Conservation (phyloP, 768 basidiomycete species). For the Mycena crocata region DNA sequence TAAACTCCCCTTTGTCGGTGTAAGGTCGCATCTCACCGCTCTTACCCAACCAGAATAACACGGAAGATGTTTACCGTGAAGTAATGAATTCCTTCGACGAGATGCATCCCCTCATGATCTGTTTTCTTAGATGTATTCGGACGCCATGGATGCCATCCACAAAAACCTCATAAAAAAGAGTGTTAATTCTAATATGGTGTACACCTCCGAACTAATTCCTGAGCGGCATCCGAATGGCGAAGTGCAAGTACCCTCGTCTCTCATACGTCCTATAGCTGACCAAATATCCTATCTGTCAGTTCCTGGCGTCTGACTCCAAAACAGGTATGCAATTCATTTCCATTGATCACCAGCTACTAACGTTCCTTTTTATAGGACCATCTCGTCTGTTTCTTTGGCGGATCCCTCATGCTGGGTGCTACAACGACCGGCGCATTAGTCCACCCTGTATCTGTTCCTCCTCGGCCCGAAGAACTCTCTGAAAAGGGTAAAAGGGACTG, state of each 20-base stretch:
- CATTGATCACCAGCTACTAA: background rate
- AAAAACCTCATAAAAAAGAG: slow-evolving; percentile 77
- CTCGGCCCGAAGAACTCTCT: slow-evolving; percentile 70
- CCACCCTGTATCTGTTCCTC: slow-evolving; percentile 73
- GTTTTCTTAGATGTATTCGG: slow-evolving; percentile 83
- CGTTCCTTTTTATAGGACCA: slow-evolving; percentile 65
- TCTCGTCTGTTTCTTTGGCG: slow-evolving; percentile 94
- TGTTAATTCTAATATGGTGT: slow-evolving; percentile 67
- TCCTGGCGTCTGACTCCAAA: slow-evolving; percentile 84
- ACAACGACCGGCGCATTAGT: slow-evolving; percentile 70
- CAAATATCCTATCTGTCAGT: slow-evolving; percentile 47
- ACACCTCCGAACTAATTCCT: slow-evolving; percentile 87
- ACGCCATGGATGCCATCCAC: slow-evolving; percentile 87
- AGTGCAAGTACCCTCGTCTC: slow-evolving; percentile 43
- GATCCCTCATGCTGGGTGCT: slow-evolving; percentile 91
- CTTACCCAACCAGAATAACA: slow-evolving; percentile 62
- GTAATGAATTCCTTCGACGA: slow-evolving; percentile 47
- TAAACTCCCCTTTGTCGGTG: slow-evolving; percentile 39
- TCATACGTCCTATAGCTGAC: background rate
- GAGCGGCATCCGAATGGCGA: slow-evolving; percentile 54
- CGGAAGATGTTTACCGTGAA: slow-evolving; percentile 81
- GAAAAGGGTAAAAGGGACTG: slow-evolving; percentile 79
- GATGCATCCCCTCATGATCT: background rate
- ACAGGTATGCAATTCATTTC: slow-evolving; percentile 54
- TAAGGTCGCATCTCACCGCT: background rate